Conservation (phyloP, 441 rosid species). For the Gossypium schwendimanii region DNA sequence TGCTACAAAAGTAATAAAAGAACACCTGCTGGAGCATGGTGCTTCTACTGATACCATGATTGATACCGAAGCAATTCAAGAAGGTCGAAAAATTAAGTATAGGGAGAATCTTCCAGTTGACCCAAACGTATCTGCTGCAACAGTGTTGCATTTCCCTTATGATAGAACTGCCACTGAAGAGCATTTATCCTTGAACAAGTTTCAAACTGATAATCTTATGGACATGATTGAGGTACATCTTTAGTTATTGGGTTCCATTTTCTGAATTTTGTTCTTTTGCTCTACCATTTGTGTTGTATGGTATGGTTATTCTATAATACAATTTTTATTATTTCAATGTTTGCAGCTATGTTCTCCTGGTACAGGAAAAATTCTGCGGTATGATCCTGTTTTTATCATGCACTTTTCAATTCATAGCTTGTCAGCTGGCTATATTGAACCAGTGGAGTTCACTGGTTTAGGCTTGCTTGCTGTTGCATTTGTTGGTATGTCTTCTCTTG, state of each 20-base stretch:
- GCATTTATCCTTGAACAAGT: constrained; percentile 23
- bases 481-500: constrained; percentile 77
- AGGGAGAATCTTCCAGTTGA: constrained; percentile 80
- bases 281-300: background rate
- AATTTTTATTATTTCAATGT: constrained; percentile 17
- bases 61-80: constrained; percentile 44
- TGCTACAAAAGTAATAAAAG: constrained; percentile 53
- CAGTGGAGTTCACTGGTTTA: constrained; percentile 71
- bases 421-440: constrained; percentile 62
- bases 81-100: constrained; percentile 47
- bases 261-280: constrained; percentile 10
- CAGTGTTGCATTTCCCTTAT: constrained; percentile 65
- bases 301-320: background rate
- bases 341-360: constrained; percentile 41
- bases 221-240: constrained; percentile 33
- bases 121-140: constrained; percentile 57
- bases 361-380: constrained; percentile 33
- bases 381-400: constrained; percentile 85
- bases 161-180: constrained; percentile 39
- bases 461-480: constrained; percentile 90
- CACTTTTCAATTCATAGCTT: constrained; percentile 60
- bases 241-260: constrained; percentile 8
- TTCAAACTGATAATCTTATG: constrained; percentile 25
- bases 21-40: constrained; percentile 34
- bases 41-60: constrained; percentile 26